Base-by-base conservation (phyloP, 495 filamentous ascomycete genomes). In the Rhypophila decipiens region DNA sequence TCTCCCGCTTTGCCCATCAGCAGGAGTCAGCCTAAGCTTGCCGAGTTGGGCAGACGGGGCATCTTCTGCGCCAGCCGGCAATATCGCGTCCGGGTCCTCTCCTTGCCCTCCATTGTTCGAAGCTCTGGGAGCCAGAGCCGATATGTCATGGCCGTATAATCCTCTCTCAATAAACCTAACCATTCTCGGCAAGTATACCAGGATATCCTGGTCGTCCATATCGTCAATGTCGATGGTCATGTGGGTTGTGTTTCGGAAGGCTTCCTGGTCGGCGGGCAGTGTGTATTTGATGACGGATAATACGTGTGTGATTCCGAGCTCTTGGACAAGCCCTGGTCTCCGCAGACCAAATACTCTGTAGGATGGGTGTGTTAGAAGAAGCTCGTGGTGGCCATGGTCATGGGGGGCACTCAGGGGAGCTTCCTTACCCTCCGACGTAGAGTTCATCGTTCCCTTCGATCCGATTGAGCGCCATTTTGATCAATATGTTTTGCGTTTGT, bases 151-250 rank as follows among this genome's bases (percentile, higher is more conserved):
- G 10, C 61, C 57, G 37, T 66, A 49, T 33, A 96, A 66, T 1
- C 82, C 93, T 35, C 77, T 67, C 55, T 88, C 81, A 57, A 97
- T 96, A 61, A 95, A 98, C 42, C 75, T 72, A 53, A 90, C 83
- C 36, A 82, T 84, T 20, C 71, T 65, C 10, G 87, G 76, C 47
- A 98, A 85, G 59, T 90, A 79, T 53, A 87, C 79, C 10, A 97
- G 63, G 23, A 97, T 68, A 58, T 98, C 87, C 54, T 89, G 84
- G 59, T 95, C 86, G 12, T 86, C 85, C 37, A 85, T 76, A 71
- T 96, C 93, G 68, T 96, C 87, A 27, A 95, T 81, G 50, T 89
- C 83, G 57, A 97, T 83, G 51, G 76, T 74, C 50, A 84, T 74
- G 61, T 94, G 90, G 49, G 82, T 66, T 60, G 82, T 88, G 5